Evolutionary conservation across 208 protist genomes (phyloP), one percentile per base, ranked within the genome.

Genomic region (Blastocrithidia nonstop): DNA sequence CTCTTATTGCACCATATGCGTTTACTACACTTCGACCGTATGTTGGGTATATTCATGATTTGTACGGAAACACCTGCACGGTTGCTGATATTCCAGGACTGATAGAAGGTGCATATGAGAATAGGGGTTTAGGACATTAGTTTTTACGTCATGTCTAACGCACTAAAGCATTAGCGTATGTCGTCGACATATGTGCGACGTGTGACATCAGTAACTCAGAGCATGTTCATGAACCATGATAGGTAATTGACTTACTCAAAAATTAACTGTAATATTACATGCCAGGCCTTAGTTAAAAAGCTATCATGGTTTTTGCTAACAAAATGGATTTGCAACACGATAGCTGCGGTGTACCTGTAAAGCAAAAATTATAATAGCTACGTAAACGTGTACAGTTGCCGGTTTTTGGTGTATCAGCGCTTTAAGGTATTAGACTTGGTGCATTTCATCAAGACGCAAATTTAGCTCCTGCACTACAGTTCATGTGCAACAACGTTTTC

Each of bases 61-160:
- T 92, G 3, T 82, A 88, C 43, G 80, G 73, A 29, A 82, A 84
- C 44, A 71, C 66, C 22, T 93, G 80, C 46, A 61, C 72, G 8
- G 66, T 95, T 1, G 87, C 81, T 17, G 90, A 96, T 50, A 70
- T 92, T 16, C 90, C 90, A 15, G 83, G 84, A 5, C 70, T 96
- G 16, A 92, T 93, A 51, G 85, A 95, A 50, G 90, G 87, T 17
- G 86, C 86, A 15, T 88, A 80, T 50, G 82, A 94, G 49, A 83
- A 90, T 48, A 60, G 76, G 15, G 85, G 88, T 1, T 61, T 94
- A 0, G 87, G 86, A 0, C 81, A 95, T 46, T 71, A 78, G 52
- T 96, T 96, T 54, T 68, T 96, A 45, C 80, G 81, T 25, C 90
- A 96, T 43, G 74, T 90, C 6, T 82, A 94, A 71, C 77, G 90